These are phyloP conservation scores for Sporodiniella umbellata DNA, from an alignment of 371 early-diverging fungal genomes.

Conservation along the genomic window DNA sequence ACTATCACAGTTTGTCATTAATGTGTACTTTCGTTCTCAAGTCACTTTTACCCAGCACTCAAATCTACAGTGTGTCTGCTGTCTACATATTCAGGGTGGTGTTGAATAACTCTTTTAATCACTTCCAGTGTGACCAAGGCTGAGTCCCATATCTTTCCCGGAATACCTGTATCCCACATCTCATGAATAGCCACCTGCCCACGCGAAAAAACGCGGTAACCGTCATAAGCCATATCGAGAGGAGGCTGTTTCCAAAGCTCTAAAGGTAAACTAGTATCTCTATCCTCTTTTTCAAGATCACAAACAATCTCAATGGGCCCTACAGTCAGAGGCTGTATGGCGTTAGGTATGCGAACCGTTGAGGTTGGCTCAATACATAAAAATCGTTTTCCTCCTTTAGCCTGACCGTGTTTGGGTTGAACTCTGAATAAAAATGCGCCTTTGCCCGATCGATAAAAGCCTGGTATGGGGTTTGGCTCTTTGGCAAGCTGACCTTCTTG, in stretches of 20 bases:
- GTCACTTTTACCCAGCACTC: slow-evolving; percentile 57
- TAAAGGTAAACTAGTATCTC: slow-evolving; percentile 12
- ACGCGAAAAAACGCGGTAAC: slow-evolving; percentile 30
- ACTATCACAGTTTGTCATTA: slow-evolving; percentile 17
- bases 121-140: slow-evolving; percentile 51
- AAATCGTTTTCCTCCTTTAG: slow-evolving; percentile 8
- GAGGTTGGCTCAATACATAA: slow-evolving; percentile 9
- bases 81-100: slow-evolving; percentile 29
- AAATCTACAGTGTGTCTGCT: slow-evolving; percentile 50
- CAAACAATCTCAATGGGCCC: slow-evolving; percentile 37
- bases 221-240: slow-evolving; percentile 29
- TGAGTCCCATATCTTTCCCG: slow-evolving; percentile 68
- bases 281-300: background rate
- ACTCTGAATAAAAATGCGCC: slow-evolving; percentile 50
- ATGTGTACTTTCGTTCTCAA: background rate
- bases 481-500: slow-evolving; percentile 3
- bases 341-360: slow-evolving; percentile 15
- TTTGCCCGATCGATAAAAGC: slow-evolving; percentile 39
- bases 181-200: slow-evolving; percentile 45
- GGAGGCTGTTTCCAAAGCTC: slow-evolving; percentile 25
- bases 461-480: slow-evolving; percentile 18
- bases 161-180: slow-evolving; percentile 55
- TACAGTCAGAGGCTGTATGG: slow-evolving; percentile 37
- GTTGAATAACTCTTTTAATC: slow-evolving; percentile 24
- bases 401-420: slow-evolving; percentile 5